Percentiles rank a stretch among this genome's conserved stretches.
Conservation (phyloP, 2,329 filamentous ascomycete species). For the Arthroderma sp. region DNA sequence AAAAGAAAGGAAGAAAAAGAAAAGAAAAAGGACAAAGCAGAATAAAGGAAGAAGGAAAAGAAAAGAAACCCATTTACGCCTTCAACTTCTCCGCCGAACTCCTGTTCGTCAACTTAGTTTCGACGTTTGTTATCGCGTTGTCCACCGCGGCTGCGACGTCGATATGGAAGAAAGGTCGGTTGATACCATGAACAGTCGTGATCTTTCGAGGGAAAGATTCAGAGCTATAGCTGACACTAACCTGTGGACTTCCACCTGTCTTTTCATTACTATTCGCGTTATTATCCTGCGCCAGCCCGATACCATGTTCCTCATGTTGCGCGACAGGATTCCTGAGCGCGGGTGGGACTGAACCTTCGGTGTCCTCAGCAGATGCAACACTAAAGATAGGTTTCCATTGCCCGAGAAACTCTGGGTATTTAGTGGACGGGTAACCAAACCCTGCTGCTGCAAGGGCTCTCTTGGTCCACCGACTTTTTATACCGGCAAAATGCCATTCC, state of each 20-base stretch:
- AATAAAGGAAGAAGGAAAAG: constrained; percentile 20
- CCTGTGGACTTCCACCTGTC: neutral
- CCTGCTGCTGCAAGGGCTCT: constrained; percentile 43
- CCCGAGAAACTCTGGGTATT: constrained; percentile 4
- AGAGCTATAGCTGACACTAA: neutral
- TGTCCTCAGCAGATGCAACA: constrained; percentile 4
- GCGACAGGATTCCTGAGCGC: neutral
- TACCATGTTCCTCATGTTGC: neutral
- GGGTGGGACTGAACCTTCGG: neutral
- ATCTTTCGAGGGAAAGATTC: constrained; percentile 2
- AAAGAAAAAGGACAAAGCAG: constrained; percentile 17
- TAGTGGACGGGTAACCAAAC: constrained; percentile 33
- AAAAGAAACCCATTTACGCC: neutral
- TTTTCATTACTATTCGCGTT: constrained; percentile 2
- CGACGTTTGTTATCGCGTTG: constrained; percentile 7
- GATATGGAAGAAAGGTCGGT: constrained; percentile 9
- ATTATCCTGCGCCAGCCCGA: neutral
- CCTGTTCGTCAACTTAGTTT: constrained; percentile 1
- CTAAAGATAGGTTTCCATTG: constrained; percentile 10
- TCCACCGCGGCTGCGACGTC: constrained; percentile 8
- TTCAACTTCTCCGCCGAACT: neutral
- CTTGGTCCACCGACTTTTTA: constrained; percentile 44
- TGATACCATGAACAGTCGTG: constrained; percentile 8
- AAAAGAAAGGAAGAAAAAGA: constrained; percentile 15
- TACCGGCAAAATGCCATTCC: constrained; percentile 36